Percentiles rank a stretch among this genome's conserved stretches.
These are phyloP conservation scores for Neocatenulostroma microsporum DNA, from an alignment of 2,329 filamentous ascomycete species.

Conservation along the genomic window DNA sequence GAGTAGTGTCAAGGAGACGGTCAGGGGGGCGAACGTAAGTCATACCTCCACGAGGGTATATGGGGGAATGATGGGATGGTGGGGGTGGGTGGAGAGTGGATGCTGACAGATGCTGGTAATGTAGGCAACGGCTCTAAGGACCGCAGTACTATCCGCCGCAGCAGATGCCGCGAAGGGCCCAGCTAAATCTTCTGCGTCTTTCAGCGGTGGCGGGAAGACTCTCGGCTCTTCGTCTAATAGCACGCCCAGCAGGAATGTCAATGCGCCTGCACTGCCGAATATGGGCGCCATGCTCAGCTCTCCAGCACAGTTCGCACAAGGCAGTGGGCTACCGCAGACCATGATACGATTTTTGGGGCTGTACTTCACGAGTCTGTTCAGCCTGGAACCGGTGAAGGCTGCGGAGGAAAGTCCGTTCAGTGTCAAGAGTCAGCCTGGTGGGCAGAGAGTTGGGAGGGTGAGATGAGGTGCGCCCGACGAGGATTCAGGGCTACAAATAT, in stretches of 20 bases:
- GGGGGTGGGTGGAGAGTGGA: too few relatives aligned
- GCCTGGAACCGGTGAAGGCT: slow-evolving; percentile 37
- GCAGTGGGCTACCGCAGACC: slow-evolving; percentile 31
- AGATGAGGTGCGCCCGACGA: too few relatives aligned
- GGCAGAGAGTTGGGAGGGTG: slow-evolving; percentile 4
- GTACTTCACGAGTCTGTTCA: slow-evolving; percentile 40
- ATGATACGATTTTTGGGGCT: slow-evolving; percentile 40
- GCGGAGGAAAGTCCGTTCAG: slow-evolving; percentile 40
- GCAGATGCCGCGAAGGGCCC: slow-evolving; percentile 33
- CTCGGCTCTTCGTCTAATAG: slow-evolving; percentile 25
- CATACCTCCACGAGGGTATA: neutral
- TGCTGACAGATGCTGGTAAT: neutral
- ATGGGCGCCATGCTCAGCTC: slow-evolving; percentile 17
- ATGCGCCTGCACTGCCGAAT: slow-evolving; percentile 22
- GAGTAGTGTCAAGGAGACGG: slow-evolving; percentile 37
- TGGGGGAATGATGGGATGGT: too few relatives aligned
- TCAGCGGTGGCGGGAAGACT: slow-evolving; percentile 38
- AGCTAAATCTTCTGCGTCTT: slow-evolving; percentile 27
- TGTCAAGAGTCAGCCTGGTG: slow-evolving; percentile 22
- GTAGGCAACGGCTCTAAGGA: slow-evolving; percentile 37
- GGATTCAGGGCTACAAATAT: too few relatives aligned
- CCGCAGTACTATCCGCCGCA: slow-evolving; percentile 39
- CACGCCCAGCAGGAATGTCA: slow-evolving; percentile 18
- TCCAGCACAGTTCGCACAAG: slow-evolving; percentile 25
- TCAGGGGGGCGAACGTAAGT: slow-evolving; percentile 38